phyloP scores from a whole-genome alignment of 441 rosid species.

The Adansonia gregorii region DNA sequence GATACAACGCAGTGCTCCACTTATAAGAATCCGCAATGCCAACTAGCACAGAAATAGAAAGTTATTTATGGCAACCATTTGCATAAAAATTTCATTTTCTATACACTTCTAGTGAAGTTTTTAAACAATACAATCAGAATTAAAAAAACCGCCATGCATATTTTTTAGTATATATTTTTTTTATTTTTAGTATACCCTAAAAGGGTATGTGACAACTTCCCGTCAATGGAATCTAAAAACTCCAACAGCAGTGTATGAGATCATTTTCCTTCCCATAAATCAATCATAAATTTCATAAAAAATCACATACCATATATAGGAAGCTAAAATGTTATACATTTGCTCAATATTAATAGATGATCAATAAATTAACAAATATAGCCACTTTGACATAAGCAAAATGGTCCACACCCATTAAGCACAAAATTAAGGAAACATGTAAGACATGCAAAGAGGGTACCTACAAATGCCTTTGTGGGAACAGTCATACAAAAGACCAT shows the following conservation, averaged over 20 bases:
- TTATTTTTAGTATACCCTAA: neutral
- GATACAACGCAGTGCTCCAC: slow-evolving; percentile 60
- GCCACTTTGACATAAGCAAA: neutral
- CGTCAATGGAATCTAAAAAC: neutral
- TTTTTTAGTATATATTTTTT: neutral
- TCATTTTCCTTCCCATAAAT: slow-evolving; percentile 8
- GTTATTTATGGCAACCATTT: slow-evolving; percentile 18
- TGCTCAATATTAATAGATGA: neutral
- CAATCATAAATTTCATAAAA: neutral
- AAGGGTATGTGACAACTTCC: neutral
- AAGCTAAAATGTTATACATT: neutral
- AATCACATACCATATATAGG: neutral
- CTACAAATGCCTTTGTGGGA: neutral
- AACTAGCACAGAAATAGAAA: slow-evolving; percentile 50
- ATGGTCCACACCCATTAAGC: neutral
- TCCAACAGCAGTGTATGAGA: neutral
- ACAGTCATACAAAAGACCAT: neutral
- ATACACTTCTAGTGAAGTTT: neutral
- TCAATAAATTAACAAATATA: neutral
- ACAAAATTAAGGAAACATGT: neutral
- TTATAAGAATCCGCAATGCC: slow-evolving; percentile 55
- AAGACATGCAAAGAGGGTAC: neutral
- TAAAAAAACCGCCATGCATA: neutral
- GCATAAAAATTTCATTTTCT: neutral
- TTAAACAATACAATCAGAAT: neutral